These are phyloP conservation scores for Pleurotus citrinopileatus DNA, from an alignment of 768 basidiomycete genomes.

Conservation along the genomic window DNA sequence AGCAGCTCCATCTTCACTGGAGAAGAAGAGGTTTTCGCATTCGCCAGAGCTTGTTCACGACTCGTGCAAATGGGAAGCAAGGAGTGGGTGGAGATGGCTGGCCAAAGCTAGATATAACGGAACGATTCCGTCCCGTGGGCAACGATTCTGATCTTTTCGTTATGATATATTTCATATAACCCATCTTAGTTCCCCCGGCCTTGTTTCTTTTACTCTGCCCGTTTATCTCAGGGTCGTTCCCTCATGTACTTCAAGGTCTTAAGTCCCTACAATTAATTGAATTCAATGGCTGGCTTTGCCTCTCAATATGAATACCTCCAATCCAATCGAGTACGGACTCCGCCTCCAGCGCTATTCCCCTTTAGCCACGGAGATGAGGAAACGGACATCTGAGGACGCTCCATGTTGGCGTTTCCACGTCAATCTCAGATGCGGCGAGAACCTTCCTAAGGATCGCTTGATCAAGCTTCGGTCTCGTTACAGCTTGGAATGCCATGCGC, in stretches of 20 bases:
- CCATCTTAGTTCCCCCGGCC: not conserved
- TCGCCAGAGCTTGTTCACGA: conserved; percentile 88
- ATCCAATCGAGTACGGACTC: too few relatives aligned
- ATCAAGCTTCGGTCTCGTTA: not conserved
- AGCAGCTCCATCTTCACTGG: conserved; percentile 90
- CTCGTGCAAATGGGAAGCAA: conserved; percentile 88
- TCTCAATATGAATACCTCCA: too few relatives aligned
- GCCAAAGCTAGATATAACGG: conserved; percentile 17
- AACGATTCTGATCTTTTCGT: not conserved
- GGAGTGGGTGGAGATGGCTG: conserved; percentile 70
- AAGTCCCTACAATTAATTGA: too few relatives aligned
- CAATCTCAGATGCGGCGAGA: not conserved
- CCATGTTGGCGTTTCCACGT: not conserved
- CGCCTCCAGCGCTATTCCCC: too few relatives aligned
- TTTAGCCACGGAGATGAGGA: too few relatives aligned
- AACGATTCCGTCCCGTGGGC: not conserved
- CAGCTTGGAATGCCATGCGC: not conserved
- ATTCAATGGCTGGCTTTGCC: too few relatives aligned
- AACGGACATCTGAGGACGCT: not conserved
- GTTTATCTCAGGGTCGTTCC: too few relatives aligned
- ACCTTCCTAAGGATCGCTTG: not conserved
- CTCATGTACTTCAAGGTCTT: too few relatives aligned
- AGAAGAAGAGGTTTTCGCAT: conserved; percentile 97
- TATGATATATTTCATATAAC: not conserved
- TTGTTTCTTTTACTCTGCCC: too few relatives aligned